Evolutionary conservation across 495 filamentous ascomycete species (phyloP), one percentile per base, ranked within the genome.

Genomic region (Tuber magnatum): DNA sequence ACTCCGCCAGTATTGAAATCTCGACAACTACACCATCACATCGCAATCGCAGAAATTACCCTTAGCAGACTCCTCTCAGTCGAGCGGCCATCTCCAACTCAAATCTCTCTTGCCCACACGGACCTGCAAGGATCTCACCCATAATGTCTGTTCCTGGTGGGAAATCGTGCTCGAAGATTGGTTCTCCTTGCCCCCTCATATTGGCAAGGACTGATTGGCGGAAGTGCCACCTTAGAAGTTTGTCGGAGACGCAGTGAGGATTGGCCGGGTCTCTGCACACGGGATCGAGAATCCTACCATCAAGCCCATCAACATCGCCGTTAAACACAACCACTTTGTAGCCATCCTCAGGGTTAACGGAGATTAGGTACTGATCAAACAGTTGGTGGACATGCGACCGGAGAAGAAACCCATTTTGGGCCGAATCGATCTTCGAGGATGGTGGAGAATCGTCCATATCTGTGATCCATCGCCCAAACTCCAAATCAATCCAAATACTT

Each of bases 181-280:
- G 82, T 71, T 82, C 82, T 7, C 82, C 82, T 46, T 77, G 76
- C 72, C 81, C 79, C 77, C 77, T 80, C 79, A 81, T 82, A 79
- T 83, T 83, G 28, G 79, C 75, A 39, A 83, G 73, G 42, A 83
- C 80, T 22, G 75, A 77, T 73, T 84, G 82, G 16, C 81, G 68
- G 69, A 84, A 84, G 71, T 84, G 81, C 82, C 83, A 84, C 28
- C 81, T 68, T 9, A 84, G 76, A 71, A 82, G 79, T 51, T 82
- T 68, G 70, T 83, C 77, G 20, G 74, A 74, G 72, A 80, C 74
- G 61, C 79, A 38, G 72, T 81, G 77, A 12, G 79, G 72, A 75
- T 80, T 69, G 72, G 70, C 68, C 4, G 78, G 80, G 78, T 80
- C 61, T 39, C 71, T 76, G 72, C 76, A 82, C 18, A 74, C 73